Evolutionary conservation across 2,329 filamentous ascomycete species (phyloP), one percentile per base, ranked within the genome.

Genomic region (Pyricularia pennisetigena): DNA sequence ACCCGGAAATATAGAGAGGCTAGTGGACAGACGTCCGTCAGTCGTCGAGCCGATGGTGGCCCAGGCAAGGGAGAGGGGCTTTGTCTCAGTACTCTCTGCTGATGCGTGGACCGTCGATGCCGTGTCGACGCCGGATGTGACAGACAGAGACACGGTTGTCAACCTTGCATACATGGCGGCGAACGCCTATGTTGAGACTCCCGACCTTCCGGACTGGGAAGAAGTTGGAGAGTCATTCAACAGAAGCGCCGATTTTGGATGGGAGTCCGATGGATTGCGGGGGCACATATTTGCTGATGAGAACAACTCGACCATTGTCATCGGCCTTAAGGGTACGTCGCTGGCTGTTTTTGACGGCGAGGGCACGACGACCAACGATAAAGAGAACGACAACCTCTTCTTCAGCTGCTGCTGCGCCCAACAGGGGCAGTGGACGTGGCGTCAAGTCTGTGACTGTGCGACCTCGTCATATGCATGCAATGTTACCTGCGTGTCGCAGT

Each of bases 391-490:
- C 79, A 99, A 99, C 76, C 83, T 99, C 10, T 97, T 97, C 79
- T 97, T 97, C 80, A 97, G 94, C 75, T 99, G 95, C 80, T 99
- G 95, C 78, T 99, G 95, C 79, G 95, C 88, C 4, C 93, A 97
- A 79, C 94, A 96, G 73, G 93, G 94, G 0, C 92, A 93, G 71
- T 93, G 89, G 80, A 88, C 93, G 20, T 97, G 93, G 90, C 89
- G 91, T 70, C 90, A 96, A 76, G 93, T 97, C 68, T 99, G 95
- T 79, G 91, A 97, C 77, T 99, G 95, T 76, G 92, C 93, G 70
- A 92, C 91, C 1, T 87, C 88, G 12, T 92, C 93, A 0, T 98
- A 93, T 75, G 89, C 90, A 16, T 97, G 94, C 82, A 97, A 98
- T 81, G 89, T 92, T 72, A 97, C 94, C 0, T 99, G 95, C 75